Base-by-base conservation (phyloP, 768 basidiomycete genomes). In the Cystofilobasidium bisporidii region DNA sequence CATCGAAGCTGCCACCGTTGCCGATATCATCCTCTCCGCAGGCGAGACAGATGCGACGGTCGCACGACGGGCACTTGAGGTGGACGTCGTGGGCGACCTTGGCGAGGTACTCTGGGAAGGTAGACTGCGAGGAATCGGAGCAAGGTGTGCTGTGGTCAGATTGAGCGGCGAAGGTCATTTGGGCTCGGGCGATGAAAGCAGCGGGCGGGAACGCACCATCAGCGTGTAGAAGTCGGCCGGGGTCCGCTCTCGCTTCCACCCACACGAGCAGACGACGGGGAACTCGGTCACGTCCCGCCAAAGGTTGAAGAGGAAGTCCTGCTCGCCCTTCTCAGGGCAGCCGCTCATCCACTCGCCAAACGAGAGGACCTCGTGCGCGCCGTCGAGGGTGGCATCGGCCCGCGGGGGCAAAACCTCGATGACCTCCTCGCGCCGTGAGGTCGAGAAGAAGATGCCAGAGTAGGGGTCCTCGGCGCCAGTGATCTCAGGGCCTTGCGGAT, bases 261-360 rank as follows among this genome's bases (percentile, higher is more conserved):
- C 67, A 32, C 67, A 68, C 15, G 61, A 41, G 32, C 67, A 68
- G 3, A 41, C 36, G 20, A 68, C 40, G 6, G n/a, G 36, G 47
- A 48, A 28, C 43, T 68, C 67, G n/a, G 67, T 63, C 12, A 57
- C 50, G 40, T 63, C 67, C 12, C 61, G 50, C 67, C 67, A 68
- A 2, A 62, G 61, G 33, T 61, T 61, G 28, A 63, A 68, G 18
- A 66, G 58, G 36, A 26, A 67, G 20, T 64, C 67, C 48, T 69
- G 67, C 63, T 69, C 67, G 24, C 67, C 67, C 50, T 69, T 69
- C 76, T 94, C 91, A 0, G 92, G 91, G 77, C 92, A 96, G 24
- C 92, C 92, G 75, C 88, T 89, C 92, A 96, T 96, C 91, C 91
- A 96, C 74, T 92, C 86, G 32, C 89, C 89, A 76, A 68, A 68